These are phyloP conservation scores for Capsicum chinense DNA, from an alignment of 257 asterid genomes.

Conservation along the genomic window DNA sequence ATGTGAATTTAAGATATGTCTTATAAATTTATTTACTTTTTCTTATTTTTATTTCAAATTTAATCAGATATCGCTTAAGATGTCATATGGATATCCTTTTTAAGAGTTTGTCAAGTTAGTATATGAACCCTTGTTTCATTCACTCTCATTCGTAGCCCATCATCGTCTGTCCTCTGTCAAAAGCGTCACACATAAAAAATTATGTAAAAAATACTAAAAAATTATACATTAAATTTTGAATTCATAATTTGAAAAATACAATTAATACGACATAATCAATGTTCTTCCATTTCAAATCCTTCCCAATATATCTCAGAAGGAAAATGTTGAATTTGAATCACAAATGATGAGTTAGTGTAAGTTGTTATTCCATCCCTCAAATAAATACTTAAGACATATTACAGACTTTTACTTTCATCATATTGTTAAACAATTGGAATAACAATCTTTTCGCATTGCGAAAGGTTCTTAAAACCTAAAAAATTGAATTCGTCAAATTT, in stretches of 20 bases:
- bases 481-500: not conserved
- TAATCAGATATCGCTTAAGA: not conserved
- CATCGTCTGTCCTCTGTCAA: fast-evolving
- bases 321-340: not conserved
- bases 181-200: not conserved
- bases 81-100: not conserved
- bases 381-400: not conserved
- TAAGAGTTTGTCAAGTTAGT: not conserved
- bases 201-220: not conserved
- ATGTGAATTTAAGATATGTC: not conserved
- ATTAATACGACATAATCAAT: not conserved
- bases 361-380: not conserved
- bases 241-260: not conserved
- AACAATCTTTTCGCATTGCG: not conserved
- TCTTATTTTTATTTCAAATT: not conserved
- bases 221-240: not conserved
- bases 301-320: not conserved
- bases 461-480: not conserved
- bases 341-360: not conserved
- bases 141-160: not conserved
- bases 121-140: not conserved
- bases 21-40: fast-evolving
- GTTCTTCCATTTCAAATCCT: not conserved
- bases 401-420: not conserved
- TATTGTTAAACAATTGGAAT: not conserved